These are phyloP conservation scores for Aspergillus sclerotioniger DNA, from an alignment of 495 filamentous ascomycete genomes.

Conservation along the genomic window DNA sequence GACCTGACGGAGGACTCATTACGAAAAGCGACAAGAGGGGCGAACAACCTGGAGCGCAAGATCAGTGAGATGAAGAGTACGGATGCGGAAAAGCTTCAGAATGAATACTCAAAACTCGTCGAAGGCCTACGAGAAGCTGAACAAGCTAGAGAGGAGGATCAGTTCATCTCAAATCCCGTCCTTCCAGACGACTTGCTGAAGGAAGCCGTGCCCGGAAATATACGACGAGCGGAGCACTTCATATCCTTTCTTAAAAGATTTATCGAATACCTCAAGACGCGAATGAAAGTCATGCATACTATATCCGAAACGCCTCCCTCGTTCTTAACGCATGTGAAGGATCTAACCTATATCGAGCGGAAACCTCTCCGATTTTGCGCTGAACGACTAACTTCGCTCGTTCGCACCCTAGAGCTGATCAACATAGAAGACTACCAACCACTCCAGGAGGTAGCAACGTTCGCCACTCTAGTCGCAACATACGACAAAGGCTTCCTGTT, in stretches of 20 bases:
- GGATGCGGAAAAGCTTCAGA: conserved; percentile 88
- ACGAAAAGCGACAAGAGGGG: conserved; percentile 82
- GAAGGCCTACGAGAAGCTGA: conserved; percentile 87
- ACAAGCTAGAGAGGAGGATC: conserved; percentile 84
- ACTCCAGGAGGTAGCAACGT: conserved; percentile 96
- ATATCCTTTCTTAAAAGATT: conserved; percentile 92
- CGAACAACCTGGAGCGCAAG: conserved; percentile 82
- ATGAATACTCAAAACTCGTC: conserved; percentile 93
- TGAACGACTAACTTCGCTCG: conserved; percentile 90
- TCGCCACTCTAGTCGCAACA: conserved; percentile 95
- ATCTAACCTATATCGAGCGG: conserved; percentile 95
- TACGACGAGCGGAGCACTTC: conserved; percentile 94
- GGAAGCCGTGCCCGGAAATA: conserved; percentile 96
- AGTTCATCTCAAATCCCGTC: conserved; percentile 91
- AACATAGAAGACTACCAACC: conserved; percentile 98
- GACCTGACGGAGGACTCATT: conserved; percentile 94
- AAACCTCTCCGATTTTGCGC: conserved; percentile 96
- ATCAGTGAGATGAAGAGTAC: conserved; percentile 90
- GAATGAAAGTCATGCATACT: conserved; percentile 97
- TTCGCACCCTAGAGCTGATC: conserved; percentile 91
- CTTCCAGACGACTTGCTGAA: conserved; percentile 45
- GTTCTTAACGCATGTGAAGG: conserved; percentile 89
- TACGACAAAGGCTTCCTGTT: conserved; percentile 97
- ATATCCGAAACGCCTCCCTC: conserved; percentile 95
- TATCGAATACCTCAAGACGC: conserved; percentile 96